A percentile compares a stretch with the other conserved stretches of the same genome.
phyloP scores from a whole-genome alignment of 1,139 yeast genomes.

The Candida smagusa region DNA sequence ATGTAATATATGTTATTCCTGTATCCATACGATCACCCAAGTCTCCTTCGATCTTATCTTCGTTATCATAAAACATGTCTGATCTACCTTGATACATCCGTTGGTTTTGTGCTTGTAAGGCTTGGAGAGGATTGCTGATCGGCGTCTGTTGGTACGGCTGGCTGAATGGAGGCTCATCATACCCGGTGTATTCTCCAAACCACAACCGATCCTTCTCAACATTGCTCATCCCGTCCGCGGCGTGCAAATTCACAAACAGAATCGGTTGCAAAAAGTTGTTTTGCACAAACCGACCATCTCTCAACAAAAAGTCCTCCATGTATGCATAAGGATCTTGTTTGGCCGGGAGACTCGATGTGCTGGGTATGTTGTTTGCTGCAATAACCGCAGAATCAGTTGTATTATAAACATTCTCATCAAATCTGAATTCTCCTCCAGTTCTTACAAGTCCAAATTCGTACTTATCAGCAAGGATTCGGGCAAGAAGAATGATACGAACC shows the following conservation, averaged over 20 bases:
- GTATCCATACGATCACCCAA: conserved; percentile 53
- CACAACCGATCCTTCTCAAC: conserved; percentile 19
- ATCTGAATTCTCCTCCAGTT: conserved; percentile 43
- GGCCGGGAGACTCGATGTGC: not conserved
- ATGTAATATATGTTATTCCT: conserved; percentile 54
- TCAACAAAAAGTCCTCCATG: conserved; percentile 36
- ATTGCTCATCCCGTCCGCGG: conserved; percentile 9
- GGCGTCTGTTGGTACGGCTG: conserved; percentile 16
- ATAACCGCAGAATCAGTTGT: conserved; percentile 19
- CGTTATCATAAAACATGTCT: conserved; percentile 11
- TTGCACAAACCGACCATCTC: conserved; percentile 43
- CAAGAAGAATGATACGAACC: conserved; percentile 49
- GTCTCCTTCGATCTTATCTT: conserved; percentile 29
- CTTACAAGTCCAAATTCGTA: conserved; percentile 50
- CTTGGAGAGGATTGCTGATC: not conserved
- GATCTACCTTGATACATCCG: not conserved
- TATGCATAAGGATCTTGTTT: conserved; percentile 22
- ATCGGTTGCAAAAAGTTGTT: conserved; percentile 40
- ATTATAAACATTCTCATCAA: conserved; percentile 27
- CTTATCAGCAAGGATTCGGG: conserved; percentile 47
- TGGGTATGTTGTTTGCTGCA: conserved; percentile 7
- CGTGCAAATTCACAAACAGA: conserved; percentile 24
- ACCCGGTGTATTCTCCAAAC: conserved; percentile 12
- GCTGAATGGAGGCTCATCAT: conserved; percentile 11
- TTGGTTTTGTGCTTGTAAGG: not conserved